Conservation (phyloP, 805 yeast genomes). For the Blastobotrys chiropterorum region DNA sequence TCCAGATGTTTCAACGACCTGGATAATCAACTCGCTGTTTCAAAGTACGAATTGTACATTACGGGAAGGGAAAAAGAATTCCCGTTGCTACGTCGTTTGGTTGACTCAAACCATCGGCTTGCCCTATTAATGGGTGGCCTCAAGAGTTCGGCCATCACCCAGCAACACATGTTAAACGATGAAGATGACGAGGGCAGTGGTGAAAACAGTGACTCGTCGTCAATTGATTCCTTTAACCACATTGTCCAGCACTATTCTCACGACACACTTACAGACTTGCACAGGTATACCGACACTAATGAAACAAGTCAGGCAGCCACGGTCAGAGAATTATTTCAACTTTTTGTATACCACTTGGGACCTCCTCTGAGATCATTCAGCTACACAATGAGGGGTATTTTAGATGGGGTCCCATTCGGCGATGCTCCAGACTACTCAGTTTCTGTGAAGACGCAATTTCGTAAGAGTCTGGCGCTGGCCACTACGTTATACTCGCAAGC, state of each 20-base stretch:
- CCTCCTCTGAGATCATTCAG: constrained; percentile 67
- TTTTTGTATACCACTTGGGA: constrained; percentile 61
- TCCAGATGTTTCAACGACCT: constrained; percentile 38
- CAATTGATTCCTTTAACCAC: constrained; percentile 7
- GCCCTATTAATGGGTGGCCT: constrained; percentile 60
- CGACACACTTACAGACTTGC: neutral
- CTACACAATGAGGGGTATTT: constrained; percentile 54
- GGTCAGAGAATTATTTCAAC: constrained; percentile 46
- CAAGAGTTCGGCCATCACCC: constrained; percentile 62
- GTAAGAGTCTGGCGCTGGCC: constrained; percentile 40
- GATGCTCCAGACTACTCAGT: constrained; percentile 31
- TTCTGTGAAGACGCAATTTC: constrained; percentile 39
- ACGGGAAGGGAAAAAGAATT: constrained; percentile 54
- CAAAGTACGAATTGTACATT: constrained; percentile 52
- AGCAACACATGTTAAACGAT: constrained; percentile 46
- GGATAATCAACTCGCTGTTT: constrained; percentile 44
- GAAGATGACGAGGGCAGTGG: constrained; percentile 6
- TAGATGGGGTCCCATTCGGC: constrained; percentile 55
- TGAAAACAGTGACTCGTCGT: neutral
- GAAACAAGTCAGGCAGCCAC: neutral
- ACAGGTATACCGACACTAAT: neutral
- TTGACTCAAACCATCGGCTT: constrained; percentile 45
- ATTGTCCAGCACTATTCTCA: neutral
- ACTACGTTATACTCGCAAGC: constrained; percentile 49
- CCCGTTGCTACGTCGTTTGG: constrained; percentile 39